Evolutionary conservation across 2,329 filamentous ascomycete species (phyloP), one percentile per base, ranked within the genome.

Genomic region (Massarina eburnea): DNA sequence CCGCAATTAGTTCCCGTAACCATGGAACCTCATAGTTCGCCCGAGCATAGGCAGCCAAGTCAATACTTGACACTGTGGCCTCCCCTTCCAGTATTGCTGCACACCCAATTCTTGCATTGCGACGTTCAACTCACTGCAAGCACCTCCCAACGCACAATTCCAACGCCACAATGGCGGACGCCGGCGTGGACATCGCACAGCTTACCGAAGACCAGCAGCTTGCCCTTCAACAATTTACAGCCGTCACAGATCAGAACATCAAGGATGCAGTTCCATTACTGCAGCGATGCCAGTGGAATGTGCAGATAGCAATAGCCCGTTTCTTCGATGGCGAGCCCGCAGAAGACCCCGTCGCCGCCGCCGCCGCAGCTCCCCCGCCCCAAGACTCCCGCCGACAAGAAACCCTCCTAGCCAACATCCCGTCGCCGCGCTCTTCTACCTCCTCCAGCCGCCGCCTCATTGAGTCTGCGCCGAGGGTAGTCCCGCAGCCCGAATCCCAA

Each of bases 261-360:
- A 79, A 83, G 34, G 84, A 89, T 46, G 91, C 94, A 2, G 77
- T 96, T 39, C 83, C 89, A 1, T 71, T 99, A 4, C 77, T 99
- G 2, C 82, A 86, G 57, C 80, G 91, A 51, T 96, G 91, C 45
- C 86, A 97, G 77, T 99, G 94, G 94, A 99, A 97, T 66, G 88
- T 96, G 0, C 88, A 96, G 86, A 96, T 97, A 61, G 92, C 94
- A 46, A 92, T 99, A 54, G 84, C 94, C 55, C 95, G 95, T 66
- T 97, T 97, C 81, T 99, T 96, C 68, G 94, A 99, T 63, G 94
- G 94, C 58, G 94, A 97, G 73, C 86, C 86, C 3, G 82, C 90
- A 39, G 89, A 95, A 46, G 67, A 71, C 67, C 86, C 83, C 10
- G 76, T 92, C 15, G 86, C 88, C 46, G 89, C 94, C 73, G 88